Evolutionary conservation across 2,329 filamentous ascomycete species (phyloP).

Genomic region (Microascus cirrosus): DNA sequence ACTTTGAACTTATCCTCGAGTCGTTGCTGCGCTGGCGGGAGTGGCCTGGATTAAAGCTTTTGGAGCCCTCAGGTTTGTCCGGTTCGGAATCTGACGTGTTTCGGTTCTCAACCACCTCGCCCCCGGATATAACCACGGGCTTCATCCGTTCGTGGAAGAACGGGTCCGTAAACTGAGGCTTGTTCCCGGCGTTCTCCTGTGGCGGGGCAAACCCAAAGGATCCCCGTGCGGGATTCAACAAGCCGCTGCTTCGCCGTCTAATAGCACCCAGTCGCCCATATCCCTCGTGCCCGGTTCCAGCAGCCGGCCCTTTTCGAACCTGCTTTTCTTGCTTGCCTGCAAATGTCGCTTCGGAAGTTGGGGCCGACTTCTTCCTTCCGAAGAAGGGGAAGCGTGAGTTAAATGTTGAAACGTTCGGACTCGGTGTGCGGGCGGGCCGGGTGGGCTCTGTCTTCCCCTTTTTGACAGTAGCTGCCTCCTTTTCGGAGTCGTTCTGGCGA

Average conservation of each 20-base stretch:
- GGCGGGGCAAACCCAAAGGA: slow-evolving; percentile 32
- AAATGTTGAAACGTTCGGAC: slow-evolving; percentile 42
- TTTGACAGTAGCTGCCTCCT: slow-evolving; percentile 14
- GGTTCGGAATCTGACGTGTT: slow-evolving; percentile 23
- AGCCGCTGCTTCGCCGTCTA: slow-evolving; percentile 54
- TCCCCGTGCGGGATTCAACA: slow-evolving; percentile 33
- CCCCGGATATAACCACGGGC: slow-evolving; percentile 55
- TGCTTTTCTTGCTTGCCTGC: slow-evolving; percentile 47
- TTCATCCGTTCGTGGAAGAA: slow-evolving; percentile 53
- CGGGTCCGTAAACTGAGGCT: slow-evolving; percentile 26
- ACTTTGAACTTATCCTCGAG: slow-evolving; percentile 28
- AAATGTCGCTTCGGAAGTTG: slow-evolving; percentile 26
- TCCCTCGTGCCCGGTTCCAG: slow-evolving; percentile 89
- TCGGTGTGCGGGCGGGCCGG: slow-evolving; percentile 32
- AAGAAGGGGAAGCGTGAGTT: slow-evolving; percentile 68
- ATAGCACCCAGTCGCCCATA: slow-evolving; percentile 56
- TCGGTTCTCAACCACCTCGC: slow-evolving; percentile 48
- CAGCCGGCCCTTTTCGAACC: slow-evolving; percentile 65
- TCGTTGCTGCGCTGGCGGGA: slow-evolving; percentile 29
- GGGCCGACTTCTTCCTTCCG: slow-evolving; percentile 54
- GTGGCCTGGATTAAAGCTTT: slow-evolving; percentile 15
- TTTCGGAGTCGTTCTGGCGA: slow-evolving; percentile 10
- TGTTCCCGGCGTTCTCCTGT: slow-evolving; percentile 36
- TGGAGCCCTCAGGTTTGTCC: slow-evolving; percentile 11
- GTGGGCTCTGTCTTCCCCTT: slow-evolving; percentile 5